phyloP scores from a whole-genome alignment of 305 asterid species.

The Vinca major region DNA sequence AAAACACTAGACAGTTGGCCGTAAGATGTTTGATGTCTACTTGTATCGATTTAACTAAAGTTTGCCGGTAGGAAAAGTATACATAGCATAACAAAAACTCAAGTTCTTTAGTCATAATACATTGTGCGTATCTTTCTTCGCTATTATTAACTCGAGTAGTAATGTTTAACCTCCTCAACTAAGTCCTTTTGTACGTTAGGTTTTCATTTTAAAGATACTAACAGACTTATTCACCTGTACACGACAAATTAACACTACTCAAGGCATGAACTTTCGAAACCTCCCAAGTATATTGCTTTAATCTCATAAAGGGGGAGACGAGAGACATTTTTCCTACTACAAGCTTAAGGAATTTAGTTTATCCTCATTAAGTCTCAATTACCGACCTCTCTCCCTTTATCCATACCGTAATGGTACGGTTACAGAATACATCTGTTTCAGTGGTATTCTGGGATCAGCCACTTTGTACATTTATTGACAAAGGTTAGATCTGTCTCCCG shows the following conservation, averaged over 20 bases:
- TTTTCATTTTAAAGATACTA: neutral
- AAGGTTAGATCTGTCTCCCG: too few species aligned
- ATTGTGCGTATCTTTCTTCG: neutral
- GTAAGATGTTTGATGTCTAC: neutral
- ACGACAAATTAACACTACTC: neutral
- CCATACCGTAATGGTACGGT: too few species aligned
- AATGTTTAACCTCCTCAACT: neutral
- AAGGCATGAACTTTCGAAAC: neutral
- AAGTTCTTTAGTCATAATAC: neutral
- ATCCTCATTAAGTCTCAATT: too few species aligned
- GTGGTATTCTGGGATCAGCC: too few species aligned
- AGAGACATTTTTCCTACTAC: too few species aligned
- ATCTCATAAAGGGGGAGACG: neutral
- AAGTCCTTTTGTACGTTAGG: too few species aligned
- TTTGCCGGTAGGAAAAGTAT: neutral
- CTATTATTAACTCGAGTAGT: neutral
- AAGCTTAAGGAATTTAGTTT: too few species aligned
- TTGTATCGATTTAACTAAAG: neutral
- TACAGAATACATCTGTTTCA: too few species aligned
- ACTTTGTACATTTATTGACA: too few species aligned
- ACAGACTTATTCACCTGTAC: too few species aligned
- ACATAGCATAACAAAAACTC: neutral
- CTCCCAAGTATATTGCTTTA: neutral
- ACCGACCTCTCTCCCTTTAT: too few species aligned
- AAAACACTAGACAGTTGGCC: too few species aligned